Evolutionary conservation across 108 stramenopile genomes (phyloP).

Genomic region (Nannochloropsis salina): DNA sequence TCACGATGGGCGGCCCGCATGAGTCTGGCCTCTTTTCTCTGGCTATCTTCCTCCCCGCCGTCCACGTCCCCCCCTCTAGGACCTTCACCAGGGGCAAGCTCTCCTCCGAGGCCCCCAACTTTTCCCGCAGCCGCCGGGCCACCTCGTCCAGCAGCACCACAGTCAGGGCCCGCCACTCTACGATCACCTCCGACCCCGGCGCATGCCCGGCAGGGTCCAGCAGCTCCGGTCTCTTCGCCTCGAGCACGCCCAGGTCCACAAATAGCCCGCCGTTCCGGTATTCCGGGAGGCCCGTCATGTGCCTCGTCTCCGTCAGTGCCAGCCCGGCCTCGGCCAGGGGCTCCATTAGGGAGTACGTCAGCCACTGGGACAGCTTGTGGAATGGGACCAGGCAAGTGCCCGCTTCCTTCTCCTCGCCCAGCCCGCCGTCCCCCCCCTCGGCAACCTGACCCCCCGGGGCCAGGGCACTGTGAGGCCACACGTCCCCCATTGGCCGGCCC

Average conservation of each 20-base stretch:
- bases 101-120: conserved; percentile 32
- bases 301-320: conserved; percentile 23
- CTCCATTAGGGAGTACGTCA: conserved; percentile 53
- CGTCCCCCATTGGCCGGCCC: conserved; percentile 44
- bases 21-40: conserved; percentile 26
- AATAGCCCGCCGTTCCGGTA: conserved; percentile 46
- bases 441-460: conserved; percentile 22
- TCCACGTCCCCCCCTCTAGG: conserved; percentile 48
- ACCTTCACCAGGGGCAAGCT: conserved; percentile 48
- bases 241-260: conserved; percentile 41
- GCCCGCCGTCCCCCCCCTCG: neutral
- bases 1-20: conserved; percentile 35
- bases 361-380: conserved; percentile 52
- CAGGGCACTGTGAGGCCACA: conserved; percentile 39
- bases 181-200: conserved; percentile 33
- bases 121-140: conserved; percentile 21
- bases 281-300: conserved; percentile 45
- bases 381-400: conserved; percentile 37
- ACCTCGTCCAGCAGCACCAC: conserved; percentile 44
- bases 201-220: neutral
- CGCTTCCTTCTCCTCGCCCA: conserved; percentile 4
- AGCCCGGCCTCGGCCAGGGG: conserved; percentile 40
- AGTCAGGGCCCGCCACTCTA: conserved; percentile 48
- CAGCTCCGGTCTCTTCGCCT: conserved; percentile 25
- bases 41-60: conserved; percentile 42